phyloP scores from a whole-genome alignment of 1,284 basidiomycete genomes.

The Irpex rosettiformis region DNA sequence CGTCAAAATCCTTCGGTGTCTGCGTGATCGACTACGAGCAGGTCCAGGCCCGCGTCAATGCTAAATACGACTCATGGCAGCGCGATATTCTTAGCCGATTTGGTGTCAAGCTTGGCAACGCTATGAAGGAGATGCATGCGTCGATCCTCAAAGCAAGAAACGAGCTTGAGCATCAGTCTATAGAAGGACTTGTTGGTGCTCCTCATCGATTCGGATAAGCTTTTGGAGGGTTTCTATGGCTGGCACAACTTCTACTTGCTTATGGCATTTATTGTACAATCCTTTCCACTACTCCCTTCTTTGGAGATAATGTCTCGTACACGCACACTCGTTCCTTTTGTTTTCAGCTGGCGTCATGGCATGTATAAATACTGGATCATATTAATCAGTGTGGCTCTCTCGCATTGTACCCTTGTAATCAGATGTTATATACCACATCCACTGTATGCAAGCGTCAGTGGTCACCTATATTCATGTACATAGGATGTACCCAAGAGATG shows the following conservation, averaged over 20 bases:
- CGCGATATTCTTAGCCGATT: conserved; percentile 90
- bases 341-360: neutral
- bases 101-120: conserved; percentile 86
- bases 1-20: conserved; percentile 87
- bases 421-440: neutral
- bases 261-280: neutral
- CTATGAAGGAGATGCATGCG: conserved; percentile 96
- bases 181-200: conserved; percentile 55
- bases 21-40: conserved; percentile 97
- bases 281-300: neutral
- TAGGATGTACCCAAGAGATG: too few relatives aligned
- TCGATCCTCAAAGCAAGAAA: conserved; percentile 89
- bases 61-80: conserved; percentile 99
- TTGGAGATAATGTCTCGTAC: neutral
- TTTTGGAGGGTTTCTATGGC: neutral
- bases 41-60: conserved; percentile 95
- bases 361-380: conserved; percentile 3
- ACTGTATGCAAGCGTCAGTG: neutral
- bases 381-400: neutral
- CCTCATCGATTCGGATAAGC: conserved; percentile 34
- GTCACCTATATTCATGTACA: neutral
- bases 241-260: neutral
- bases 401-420: conserved; percentile 2
- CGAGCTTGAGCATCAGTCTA: conserved; percentile 90
- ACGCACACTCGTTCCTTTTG: neutral